Base-by-base conservation (phyloP, 2,329 filamentous ascomycete species). In the Aspergillus melleus region DNA sequence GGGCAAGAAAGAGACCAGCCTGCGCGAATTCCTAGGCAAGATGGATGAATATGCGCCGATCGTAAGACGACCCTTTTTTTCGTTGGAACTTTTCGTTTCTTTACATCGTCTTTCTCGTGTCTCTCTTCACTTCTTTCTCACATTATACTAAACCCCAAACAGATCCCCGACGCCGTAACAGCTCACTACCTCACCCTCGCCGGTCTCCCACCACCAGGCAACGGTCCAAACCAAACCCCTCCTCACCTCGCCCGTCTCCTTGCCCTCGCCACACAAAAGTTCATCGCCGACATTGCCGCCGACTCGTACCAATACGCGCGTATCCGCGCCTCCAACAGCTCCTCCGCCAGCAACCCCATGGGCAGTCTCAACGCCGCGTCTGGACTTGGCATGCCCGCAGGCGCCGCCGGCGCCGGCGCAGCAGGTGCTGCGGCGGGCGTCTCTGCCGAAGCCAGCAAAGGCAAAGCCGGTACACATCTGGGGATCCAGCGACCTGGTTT, bases 31-130 rank as follows among this genome's bases (percentile, higher is more conserved):
- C 73, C 78, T 99, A 19, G 85, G 86, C 65, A 97, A 96, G 83
- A 98, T 99, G 89, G 95, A 99, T 74, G 95, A 99, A 71, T 98
- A 95, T 78, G 92, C 95, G 61, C 95, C 95, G 11, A 96, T 99
- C 71, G 93, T 97, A 84, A 65, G 90, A 80, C 51, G 56, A 53
- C 22, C 42, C 20, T 44, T 29, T 52, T 16, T 61, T 32, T 8
- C 22, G n/a, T 51, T 10, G 55, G 49, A 42, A 51, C 11, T 52
- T 44, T n/a, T 59, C 12, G 30, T 56, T 54, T 50, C 30, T 55
- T 63, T 50, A 57, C 53, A 42, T 54, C 24, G 19, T 12, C 14
- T 39, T 39, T 16, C 3, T 39, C 4, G 6, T 39, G 6, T 49
- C 12, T 32, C 42, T 49, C 44, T 19, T 14, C 4, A 9, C 22